Percentiles rank a stretch among this genome's conserved stretches.
Conservation (phyloP, 2,329 filamentous ascomycete genomes). For the Paramyrothecium roridum region DNA sequence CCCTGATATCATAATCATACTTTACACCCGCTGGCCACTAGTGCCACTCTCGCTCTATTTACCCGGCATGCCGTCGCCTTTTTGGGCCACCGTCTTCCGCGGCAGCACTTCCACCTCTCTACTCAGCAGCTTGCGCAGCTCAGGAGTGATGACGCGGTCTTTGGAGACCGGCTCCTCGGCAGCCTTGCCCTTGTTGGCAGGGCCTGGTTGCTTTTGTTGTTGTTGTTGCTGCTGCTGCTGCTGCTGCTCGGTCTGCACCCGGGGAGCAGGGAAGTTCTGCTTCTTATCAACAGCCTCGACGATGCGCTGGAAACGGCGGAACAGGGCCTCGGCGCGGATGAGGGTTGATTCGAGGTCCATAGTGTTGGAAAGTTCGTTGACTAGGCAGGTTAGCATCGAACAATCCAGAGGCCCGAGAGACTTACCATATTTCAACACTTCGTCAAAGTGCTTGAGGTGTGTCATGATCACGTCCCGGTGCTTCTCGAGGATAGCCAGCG, state of each 20-base stretch:
- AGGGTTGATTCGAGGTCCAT: conserved; percentile 89
- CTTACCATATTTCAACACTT: conserved; percentile 92
- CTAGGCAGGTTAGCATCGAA: conserved; percentile 35
- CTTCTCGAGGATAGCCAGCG: conserved; percentile 56
- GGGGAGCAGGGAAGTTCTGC: conserved; percentile 69
- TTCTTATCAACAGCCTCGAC: conserved; percentile 94
- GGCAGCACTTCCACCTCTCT: conserved; percentile 42
- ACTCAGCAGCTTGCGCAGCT: conserved; percentile 52
- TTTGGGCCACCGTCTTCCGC: conserved; percentile 28
- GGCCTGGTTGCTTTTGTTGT: too few relatives aligned
- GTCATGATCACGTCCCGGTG: conserved; percentile 70
- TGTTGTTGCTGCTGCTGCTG: too few relatives aligned
- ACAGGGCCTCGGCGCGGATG: conserved; percentile 83
- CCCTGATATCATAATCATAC: too few relatives aligned
- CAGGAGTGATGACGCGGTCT: conserved; percentile 52
- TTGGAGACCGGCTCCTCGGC: conserved; percentile 28
- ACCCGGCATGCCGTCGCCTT: conserved; percentile 31
- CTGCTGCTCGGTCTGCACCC: conserved; percentile 12
- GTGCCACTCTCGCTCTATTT: conserved; percentile 12
- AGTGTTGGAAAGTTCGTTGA: conserved; percentile 90
- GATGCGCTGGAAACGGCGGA: conserved; percentile 80
- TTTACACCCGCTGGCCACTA: too few relatives aligned
- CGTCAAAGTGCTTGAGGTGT: conserved; percentile 91
- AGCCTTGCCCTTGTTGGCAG: conserved; percentile 30
- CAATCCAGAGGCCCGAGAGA: conserved; percentile 8